Evolutionary conservation across 768 basidiomycete species (phyloP), one percentile per base, ranked within the genome.

Genomic region (Boletus bicolor): DNA sequence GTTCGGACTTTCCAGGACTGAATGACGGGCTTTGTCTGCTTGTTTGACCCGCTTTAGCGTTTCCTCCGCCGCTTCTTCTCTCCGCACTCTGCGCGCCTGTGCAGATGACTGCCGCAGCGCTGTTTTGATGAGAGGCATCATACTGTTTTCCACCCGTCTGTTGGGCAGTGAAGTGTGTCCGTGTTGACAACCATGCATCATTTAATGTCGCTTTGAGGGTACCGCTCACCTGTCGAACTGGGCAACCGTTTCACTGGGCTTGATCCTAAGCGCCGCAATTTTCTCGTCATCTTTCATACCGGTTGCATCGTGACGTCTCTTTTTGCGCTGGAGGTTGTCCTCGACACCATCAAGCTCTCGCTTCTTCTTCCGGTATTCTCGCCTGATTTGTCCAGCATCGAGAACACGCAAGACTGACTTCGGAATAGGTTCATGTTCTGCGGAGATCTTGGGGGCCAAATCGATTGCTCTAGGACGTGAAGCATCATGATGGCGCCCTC

Each of bases 71-170:
- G 19, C 39, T 50, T 51, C 53, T 66, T 70, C 60, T 74, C 73
- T 65, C 70, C 67, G 69, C 74, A 63, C 73, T 58, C 72, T 80
- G 30, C 86, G 81, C 56, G 74, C 68, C 14, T 75, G 74, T 5
- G 80, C 75, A 12, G 81, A 77, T 0, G 87, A 86, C 0, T 76
- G 68, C 58, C 82, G 81, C 49, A 87, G 74, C 0, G 87, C 87
- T 24, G 79, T 72, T 53, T 78, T 82, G 47, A 91, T 79, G 7
- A 83, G 68, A 2, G 84, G 83, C 19, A 85, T 77, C 80, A 91
- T 83, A 60, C 81, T 80, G 49, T 80, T 79, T 67, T 92, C 90
- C 3, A 92, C 87, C 39, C 90, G 80, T 68, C 89, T 91, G 51
- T 3, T 45, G 35, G 52, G 45, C 54, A 43, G n/a, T 44, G 42